Evolutionary conservation across 352 stramenopile genomes (phyloP).

Genomic region (Labyrinthula sp.): DNA sequence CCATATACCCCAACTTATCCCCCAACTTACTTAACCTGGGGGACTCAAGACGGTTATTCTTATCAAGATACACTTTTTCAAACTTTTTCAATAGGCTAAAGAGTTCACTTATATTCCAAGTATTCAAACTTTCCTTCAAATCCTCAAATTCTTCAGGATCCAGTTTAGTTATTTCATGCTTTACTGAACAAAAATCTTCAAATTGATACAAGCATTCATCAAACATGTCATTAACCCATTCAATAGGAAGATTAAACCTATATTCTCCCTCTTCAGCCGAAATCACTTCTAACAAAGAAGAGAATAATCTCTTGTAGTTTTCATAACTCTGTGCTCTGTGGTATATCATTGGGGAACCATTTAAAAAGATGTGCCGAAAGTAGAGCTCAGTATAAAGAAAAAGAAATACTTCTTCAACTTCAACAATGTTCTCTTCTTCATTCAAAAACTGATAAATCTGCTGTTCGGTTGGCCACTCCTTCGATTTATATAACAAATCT

Average conservation of each 20-base stretch:
- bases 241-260: conserved; percentile 54
- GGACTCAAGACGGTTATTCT: no score
- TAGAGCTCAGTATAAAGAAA: conserved; percentile 86
- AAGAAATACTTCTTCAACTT: conserved; percentile 68
- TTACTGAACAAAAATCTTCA: conserved; percentile 59
- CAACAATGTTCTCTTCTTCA: conserved; percentile 50
- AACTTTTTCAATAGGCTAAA: conserved; percentile 79
- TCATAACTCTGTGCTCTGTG: conserved; percentile 51
- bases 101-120: conserved; percentile 82
- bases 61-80: no score
- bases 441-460: no score
- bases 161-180: conserved; percentile 28
- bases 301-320: conserved; percentile 65
- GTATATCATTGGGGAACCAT: conserved; percentile 68
- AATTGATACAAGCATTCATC: conserved; percentile 98
- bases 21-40: conserved; percentile 68
- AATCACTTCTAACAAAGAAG: conserved; percentile 34
- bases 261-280: conserved; percentile 9
- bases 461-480: conserved; percentile 70
- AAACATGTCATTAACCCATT: conserved; percentile 94
- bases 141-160: conserved; percentile 32
- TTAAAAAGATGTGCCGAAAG: conserved; percentile 80
- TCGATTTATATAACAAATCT: conserved; percentile 69
- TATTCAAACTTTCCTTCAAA: conserved; percentile 54
- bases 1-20: conserved; percentile 79